These are phyloP conservation scores for Aspergillus panamensis DNA, from an alignment of 495 filamentous ascomycete genomes.

Conservation along the genomic window DNA sequence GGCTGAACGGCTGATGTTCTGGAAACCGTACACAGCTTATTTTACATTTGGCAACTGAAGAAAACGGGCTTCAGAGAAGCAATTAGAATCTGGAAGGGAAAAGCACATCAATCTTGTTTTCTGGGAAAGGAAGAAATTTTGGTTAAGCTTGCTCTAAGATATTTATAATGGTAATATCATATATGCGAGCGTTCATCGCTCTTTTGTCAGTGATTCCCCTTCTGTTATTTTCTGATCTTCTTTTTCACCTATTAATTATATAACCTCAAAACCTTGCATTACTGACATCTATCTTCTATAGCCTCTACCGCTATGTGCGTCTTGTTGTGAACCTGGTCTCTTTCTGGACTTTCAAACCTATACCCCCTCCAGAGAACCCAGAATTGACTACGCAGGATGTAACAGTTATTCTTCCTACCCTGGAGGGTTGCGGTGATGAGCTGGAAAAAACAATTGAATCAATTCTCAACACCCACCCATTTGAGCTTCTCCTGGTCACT, in stretches of 20 bases:
- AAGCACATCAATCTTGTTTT: constrained; percentile 1
- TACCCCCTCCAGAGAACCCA: constrained; percentile 58
- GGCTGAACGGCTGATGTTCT: neutral
- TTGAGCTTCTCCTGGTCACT: constrained; percentile 60
- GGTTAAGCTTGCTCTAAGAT: constrained; percentile 1
- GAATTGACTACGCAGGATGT: constrained; percentile 65
- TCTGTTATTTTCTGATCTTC: neutral
- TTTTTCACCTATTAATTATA: neutral
- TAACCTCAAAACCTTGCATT: neutral
- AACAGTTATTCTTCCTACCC: constrained; percentile 69
- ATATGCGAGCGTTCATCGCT: constrained; percentile 45
- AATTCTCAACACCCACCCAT: constrained; percentile 53
- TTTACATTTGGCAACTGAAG: neutral
- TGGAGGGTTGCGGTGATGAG: constrained; percentile 59
- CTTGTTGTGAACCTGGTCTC: constrained; percentile 62
- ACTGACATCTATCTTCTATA: constrained; percentile 25
- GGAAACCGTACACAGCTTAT: neutral
- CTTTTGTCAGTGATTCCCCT: constrained; percentile 41
- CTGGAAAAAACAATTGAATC: constrained; percentile 58
- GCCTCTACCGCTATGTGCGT: constrained; percentile 61
- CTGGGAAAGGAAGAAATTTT: neutral
- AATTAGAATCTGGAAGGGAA: neutral
- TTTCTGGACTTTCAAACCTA: constrained; percentile 62
- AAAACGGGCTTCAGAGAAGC: neutral
- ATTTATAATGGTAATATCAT: constrained; percentile 43